Percentiles rank a stretch among this genome's conserved stretches.
These are phyloP conservation scores for Phytophthora lateralis DNA, from an alignment of 352 stramenopile species.

Conservation along the genomic window DNA sequence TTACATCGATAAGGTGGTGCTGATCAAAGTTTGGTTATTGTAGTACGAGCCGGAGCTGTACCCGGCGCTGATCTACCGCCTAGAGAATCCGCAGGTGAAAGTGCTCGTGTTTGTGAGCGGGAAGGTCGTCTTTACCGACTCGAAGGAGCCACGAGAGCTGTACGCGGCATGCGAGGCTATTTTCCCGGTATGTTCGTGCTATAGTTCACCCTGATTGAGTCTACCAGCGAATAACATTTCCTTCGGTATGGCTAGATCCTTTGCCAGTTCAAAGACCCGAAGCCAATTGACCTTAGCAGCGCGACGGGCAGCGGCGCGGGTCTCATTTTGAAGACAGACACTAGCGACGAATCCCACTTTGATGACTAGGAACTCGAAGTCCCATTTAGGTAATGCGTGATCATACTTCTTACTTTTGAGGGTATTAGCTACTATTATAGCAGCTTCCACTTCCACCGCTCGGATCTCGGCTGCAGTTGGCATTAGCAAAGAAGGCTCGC, in stretches of 20 bases:
- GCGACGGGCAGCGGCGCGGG: neutral
- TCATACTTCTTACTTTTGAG: neutral
- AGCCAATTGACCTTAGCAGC: slow-evolving; percentile 32
- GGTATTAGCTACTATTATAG: neutral
- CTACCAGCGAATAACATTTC: neutral
- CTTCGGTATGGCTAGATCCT: slow-evolving; percentile 54
- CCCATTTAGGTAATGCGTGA: slow-evolving; percentile 5
- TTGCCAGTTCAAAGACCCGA: slow-evolving; percentile 57
- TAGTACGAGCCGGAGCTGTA: slow-evolving; percentile 99
- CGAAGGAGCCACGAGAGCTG: slow-evolving; percentile 86
- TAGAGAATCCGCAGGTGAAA: slow-evolving; percentile 96
- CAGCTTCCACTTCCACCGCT: neutral
- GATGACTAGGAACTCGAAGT: slow-evolving; percentile 31
- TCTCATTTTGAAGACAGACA: slow-evolving; percentile 25
- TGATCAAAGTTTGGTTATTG: neutral
- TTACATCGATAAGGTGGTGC: neutral
- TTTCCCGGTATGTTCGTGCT: slow-evolving; percentile 52
- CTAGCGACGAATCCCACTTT: slow-evolving; percentile 46
- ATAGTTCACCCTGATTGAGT: neutral
- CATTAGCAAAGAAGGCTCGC: slow-evolving; percentile 42
- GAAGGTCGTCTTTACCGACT: slow-evolving; percentile 97
- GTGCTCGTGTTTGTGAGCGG: slow-evolving; percentile 99
- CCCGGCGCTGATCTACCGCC: slow-evolving; percentile 98
- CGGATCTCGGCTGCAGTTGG: slow-evolving; percentile 1
- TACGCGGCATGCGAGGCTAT: slow-evolving; percentile 85